These are phyloP conservation scores for Ogataea polymorpha DNA, from an alignment of 805 yeast genomes.

Conservation along the genomic window DNA sequence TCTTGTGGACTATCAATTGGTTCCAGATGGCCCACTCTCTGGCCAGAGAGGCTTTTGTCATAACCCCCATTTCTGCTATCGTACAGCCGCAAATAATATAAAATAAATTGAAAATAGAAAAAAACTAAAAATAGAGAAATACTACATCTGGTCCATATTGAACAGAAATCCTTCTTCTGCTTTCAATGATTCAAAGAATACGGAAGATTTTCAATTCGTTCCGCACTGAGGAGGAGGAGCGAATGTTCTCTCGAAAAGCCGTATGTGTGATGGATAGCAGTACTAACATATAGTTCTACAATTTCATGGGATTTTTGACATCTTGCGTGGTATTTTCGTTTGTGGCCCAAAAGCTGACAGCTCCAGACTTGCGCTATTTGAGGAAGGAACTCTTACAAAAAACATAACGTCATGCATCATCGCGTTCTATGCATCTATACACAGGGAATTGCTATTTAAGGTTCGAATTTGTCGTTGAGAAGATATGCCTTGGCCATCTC, in stretches of 20 bases:
- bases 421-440: conserved; percentile 11
- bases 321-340: conserved; percentile 79
- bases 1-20: conserved; percentile 20
- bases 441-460: conserved; percentile 4
- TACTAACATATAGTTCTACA: conserved; percentile 45
- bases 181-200: conserved; percentile 61
- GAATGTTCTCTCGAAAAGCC: conserved; percentile 71
- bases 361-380: conserved; percentile 6
- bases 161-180: background rate
- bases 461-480: conserved; percentile 22
- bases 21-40: conserved; percentile 37
- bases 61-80: conserved; percentile 1
- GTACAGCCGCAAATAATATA: conserved; percentile 1
- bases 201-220: conserved; percentile 78
- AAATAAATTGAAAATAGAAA: background rate
- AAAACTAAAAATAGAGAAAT: background rate
- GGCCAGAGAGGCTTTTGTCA: conserved; percentile 28
- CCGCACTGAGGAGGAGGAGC: conserved; percentile 82
- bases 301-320: conserved; percentile 75
- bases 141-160: no score
- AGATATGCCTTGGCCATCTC: conserved; percentile 89
- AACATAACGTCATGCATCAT: conserved; percentile 8
- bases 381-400: conserved; percentile 2
- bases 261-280: conserved; percentile 29
- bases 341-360: conserved; percentile 56